Evolutionary conservation across 208 protist species (phyloP), one percentile per base, ranked within the genome.

Genomic region (Trypanosoma congolense): DNA sequence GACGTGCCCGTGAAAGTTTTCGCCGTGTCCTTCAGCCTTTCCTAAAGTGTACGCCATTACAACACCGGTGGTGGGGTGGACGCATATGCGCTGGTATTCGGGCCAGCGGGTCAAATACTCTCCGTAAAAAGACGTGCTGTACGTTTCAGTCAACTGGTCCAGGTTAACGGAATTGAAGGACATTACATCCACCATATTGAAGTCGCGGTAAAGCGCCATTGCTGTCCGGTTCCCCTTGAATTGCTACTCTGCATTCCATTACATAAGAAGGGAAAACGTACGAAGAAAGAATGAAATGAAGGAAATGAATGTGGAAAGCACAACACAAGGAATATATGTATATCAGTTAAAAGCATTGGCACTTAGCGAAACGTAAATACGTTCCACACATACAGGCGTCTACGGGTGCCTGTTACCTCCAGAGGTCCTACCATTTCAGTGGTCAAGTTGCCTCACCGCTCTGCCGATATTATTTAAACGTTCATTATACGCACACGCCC

Each of bases 1-100:
- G 10, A 99, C 96, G 70, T 99, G 98, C 1, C 98, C 98, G 73
- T 99, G 97, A 75, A 91, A 98, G 42, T 97, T 75, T 46, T 98
- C 80, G 5, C 81, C 94, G 21, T 80, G 46, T 5, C 95, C 97
- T 63, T 99, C 97, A 25, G 83, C 96, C 75, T 99, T 99, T 10
- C 97, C 98, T 38, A 99, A 77, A 21, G 96, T 92, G 77, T 99
- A 99, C 1, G 89, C 96, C 96, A 98, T 98, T 19, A 77, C 55
- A 31, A 90, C 73, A 9, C 93, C 90, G 14, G 80, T 93, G 3
- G 83, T 84, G 8, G 93, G 75, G 62, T 93, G 87, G 21, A 96
- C 77, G 21, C 84, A 92, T 3, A 96, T 86, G 28, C 84, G 71
- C 58, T 96, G 97, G 61, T 96, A 98, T 61, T 98, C 93, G 5